Evolutionary conservation across 2,329 filamentous ascomycete genomes (phyloP).

Genomic region (Pseudohalonectria lignicola): DNA sequence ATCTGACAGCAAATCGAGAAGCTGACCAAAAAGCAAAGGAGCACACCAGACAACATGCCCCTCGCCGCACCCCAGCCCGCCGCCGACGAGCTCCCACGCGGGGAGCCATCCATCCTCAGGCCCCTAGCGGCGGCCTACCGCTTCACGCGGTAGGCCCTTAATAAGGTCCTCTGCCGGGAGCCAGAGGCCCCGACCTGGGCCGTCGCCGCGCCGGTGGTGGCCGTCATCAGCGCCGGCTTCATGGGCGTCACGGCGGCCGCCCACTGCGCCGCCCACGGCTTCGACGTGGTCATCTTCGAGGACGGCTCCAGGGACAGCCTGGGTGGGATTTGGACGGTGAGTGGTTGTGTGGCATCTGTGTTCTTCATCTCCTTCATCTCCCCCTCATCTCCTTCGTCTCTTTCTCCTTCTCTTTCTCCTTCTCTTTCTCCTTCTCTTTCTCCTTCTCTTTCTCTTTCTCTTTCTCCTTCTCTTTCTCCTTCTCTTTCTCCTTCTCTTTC

Average conservation of each 20-base stretch:
- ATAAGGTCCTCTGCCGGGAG: too few species aligned
- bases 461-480: neutral
- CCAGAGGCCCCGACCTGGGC: too few species aligned
- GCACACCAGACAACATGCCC: too few species aligned
- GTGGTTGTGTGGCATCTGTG: too few species aligned
- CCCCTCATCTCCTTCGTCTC: neutral
- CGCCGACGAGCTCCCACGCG: too few species aligned
- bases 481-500: neutral
- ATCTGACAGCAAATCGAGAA: too few species aligned
- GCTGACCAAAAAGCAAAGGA: too few species aligned
- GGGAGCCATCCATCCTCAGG: too few species aligned
- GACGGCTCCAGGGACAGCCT: constrained; percentile 33
- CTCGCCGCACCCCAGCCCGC: too few species aligned
- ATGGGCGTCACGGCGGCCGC: constrained; percentile 69
- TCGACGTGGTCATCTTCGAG: constrained; percentile 47
- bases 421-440: neutral
- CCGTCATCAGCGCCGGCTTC: constrained; percentile 60
- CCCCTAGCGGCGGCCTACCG: too few species aligned
- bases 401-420: neutral
- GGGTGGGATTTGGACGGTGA: constrained; percentile 73
- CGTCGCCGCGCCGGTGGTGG: too few species aligned
- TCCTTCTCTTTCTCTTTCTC: neutral
- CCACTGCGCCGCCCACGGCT: constrained; percentile 77
- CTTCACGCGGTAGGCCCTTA: too few species aligned
- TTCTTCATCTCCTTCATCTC: neutral